These are phyloP conservation scores for Odontarrhena argentea DNA, from an alignment of 345 rosid genomes.

Conservation along the genomic window DNA sequence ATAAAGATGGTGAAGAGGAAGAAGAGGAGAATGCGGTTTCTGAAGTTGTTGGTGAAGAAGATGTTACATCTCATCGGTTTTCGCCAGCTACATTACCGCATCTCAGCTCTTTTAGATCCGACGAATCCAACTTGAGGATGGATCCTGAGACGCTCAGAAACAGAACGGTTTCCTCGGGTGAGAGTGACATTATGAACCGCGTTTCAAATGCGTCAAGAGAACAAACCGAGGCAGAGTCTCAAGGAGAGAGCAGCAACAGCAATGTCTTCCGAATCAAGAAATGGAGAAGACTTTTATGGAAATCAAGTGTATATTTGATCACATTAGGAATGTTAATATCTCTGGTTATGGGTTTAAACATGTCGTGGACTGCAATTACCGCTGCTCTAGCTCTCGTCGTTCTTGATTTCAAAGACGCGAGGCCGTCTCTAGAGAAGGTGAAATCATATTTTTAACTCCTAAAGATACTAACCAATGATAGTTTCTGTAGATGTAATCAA, in stretches of 20 bases:
- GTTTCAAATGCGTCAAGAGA: constrained; percentile 52
- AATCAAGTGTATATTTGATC: constrained; percentile 60
- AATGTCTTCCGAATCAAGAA: constrained; percentile 23
- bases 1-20: constrained; percentile 45
- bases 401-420: constrained; percentile 86
- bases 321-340: constrained; percentile 72
- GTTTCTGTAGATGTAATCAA: background rate
- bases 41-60: constrained; percentile 52
- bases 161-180: constrained; percentile 40
- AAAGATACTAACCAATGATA: background rate
- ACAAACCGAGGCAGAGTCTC: constrained; percentile 35
- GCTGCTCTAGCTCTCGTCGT: constrained; percentile 81
- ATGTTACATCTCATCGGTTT: constrained; percentile 62
- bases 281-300: constrained; percentile 65
- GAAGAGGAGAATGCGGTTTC: constrained; percentile 45
- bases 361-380: constrained; percentile 91
- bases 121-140: constrained; percentile 47
- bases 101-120: constrained; percentile 46
- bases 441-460: background rate
- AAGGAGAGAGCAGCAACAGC: constrained; percentile 31
- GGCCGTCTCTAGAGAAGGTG: constrained; percentile 82
- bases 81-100: constrained; percentile 74
- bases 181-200: constrained; percentile 38
- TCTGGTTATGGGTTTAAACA: constrained; percentile 68
- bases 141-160: constrained; percentile 53